These are phyloP conservation scores for Kandelia obovata DNA, from an alignment of 345 rosid species.

Conservation along the genomic window DNA sequence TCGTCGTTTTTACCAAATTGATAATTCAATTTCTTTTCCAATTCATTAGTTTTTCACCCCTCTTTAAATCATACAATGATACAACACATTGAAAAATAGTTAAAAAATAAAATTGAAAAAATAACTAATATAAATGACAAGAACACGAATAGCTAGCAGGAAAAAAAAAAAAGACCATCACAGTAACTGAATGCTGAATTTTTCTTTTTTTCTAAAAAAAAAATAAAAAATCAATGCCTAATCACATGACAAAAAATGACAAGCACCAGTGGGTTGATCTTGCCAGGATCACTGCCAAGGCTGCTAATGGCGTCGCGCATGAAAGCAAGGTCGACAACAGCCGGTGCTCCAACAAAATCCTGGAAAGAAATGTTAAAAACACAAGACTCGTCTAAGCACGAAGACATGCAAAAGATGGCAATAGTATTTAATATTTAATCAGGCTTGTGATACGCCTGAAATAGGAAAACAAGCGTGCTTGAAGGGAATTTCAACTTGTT, in stretches of 20 bases:
- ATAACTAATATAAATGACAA: too few relatives aligned
- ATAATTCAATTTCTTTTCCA: too few relatives aligned
- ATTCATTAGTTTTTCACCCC: too few relatives aligned
- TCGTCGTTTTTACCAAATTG: too few relatives aligned
- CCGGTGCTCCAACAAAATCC: constrained; percentile 99
- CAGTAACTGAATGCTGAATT: not conserved
- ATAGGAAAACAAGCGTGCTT: constrained; percentile 97
- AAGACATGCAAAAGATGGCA: not conserved
- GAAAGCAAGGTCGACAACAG: constrained; percentile 93
- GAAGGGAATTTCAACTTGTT: constrained; percentile 96
- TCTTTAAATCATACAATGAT: too few relatives aligned
- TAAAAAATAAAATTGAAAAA: too few relatives aligned
- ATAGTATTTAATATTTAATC: not conserved
- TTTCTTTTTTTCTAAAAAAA: not conserved
- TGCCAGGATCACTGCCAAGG: constrained; percentile 69
- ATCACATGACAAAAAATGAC: constrained; percentile 1
- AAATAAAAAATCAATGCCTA: not conserved
- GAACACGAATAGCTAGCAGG: not conserved
- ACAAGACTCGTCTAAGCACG: constrained; percentile 12
- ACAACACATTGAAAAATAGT: too few relatives aligned
- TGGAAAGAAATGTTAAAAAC: constrained; percentile 22
- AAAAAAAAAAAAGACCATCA: not conserved
- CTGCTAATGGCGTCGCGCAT: constrained; percentile 87
- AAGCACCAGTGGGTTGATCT: constrained; percentile 82
- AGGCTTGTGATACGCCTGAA: constrained; percentile 48